Percentiles rank a stretch among this genome's conserved stretches.
Evolutionary conservation across 148 eudicot species (phyloP).

Genomic region (Rhododendron kiyosumense): DNA sequence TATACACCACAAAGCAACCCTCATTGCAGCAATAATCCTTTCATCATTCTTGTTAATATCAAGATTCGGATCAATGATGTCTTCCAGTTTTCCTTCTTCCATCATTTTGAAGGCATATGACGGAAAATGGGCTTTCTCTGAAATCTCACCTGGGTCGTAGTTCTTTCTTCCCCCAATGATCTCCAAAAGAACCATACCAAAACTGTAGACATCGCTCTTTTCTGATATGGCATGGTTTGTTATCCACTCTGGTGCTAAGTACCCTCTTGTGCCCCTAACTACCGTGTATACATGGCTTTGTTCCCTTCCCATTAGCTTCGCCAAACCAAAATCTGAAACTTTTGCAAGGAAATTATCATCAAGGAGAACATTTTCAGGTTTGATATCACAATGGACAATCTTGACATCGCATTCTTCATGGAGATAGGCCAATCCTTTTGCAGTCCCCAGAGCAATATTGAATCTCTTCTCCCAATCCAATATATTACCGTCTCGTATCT

Average conservation of each 20-base stretch:
- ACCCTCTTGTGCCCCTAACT: constrained; percentile 28
- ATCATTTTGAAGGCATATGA: constrained; percentile 31
- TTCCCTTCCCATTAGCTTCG: constrained; percentile 24
- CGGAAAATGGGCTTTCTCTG: constrained; percentile 31
- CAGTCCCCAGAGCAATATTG: constrained; percentile 24
- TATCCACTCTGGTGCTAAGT: constrained; percentile 36
- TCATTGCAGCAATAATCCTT: constrained; percentile 12
- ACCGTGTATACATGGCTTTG: constrained; percentile 22
- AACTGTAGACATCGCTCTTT: constrained; percentile 25
- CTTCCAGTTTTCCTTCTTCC: constrained; percentile 21
- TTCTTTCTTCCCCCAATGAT: constrained; percentile 31
- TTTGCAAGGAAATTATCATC: constrained; percentile 19
- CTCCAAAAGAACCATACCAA: constrained; percentile 27
- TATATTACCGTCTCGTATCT: neutral
- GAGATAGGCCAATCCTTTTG: constrained; percentile 30
- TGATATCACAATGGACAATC: constrained; percentile 29
- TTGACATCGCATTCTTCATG: constrained; percentile 30
- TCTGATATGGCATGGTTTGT: constrained; percentile 25
- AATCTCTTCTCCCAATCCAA: constrained; percentile 30
- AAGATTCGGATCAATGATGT: constrained; percentile 17
- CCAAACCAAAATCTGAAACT: constrained; percentile 28
- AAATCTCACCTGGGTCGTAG: constrained; percentile 16
- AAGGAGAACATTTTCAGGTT: constrained; percentile 22
- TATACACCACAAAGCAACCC: constrained; percentile 32
- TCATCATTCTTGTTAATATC: constrained; percentile 4